Base-by-base conservation (phyloP, 2,329 filamentous ascomycete genomes). In the Colletotrichum orbiculare region DNA sequence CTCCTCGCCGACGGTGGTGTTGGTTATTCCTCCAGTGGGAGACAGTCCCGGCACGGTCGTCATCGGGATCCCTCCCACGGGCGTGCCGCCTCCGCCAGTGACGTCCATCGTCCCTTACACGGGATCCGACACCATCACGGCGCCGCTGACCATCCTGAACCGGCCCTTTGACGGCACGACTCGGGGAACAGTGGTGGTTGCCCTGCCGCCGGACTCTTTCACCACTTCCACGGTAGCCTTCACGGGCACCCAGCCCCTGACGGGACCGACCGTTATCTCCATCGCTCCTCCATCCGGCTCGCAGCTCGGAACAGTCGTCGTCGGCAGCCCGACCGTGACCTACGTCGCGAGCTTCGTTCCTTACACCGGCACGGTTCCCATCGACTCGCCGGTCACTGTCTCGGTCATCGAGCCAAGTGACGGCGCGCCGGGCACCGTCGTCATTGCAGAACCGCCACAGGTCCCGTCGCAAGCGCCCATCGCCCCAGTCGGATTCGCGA, bases 261-360 rank as follows among this genome's bases (percentile, higher is more conserved):
- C 56, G 0, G 43, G 25, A 3, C 52, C 61, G 4, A 60, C 46
- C 8, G 11, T 39, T 1, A 42, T 60, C 8, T 54, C 58, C 13
- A 34, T 64, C 33, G 45, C 49, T 9, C 48, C 59, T 6, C 64
- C 67, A 1, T 67, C 54, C 38, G 67, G 65, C 11, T 64, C 58
- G 1, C 46, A 34, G 4, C 49, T 56, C 2, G 68, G 64, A 6
- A 67, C 55, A 1, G 65, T 68, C 1, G n/a, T 69, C 0, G 39
- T 69, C 9, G 45, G 56, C 11, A 62, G 45, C n/a, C 65, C 64
- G 8, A 41, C 43, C 10, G 35, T 17, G 5, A 37, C 33, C 3
- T 64, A 54, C 10, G n/a, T 59, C 8, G 56, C 46, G 2, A 55
- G 55, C 11, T 53, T 37, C 46, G 49, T 60, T 4, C 35, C 52